These are phyloP conservation scores for Ambrosia trifida DNA, from an alignment of 129 eudicot species.

Conservation along the genomic window DNA sequence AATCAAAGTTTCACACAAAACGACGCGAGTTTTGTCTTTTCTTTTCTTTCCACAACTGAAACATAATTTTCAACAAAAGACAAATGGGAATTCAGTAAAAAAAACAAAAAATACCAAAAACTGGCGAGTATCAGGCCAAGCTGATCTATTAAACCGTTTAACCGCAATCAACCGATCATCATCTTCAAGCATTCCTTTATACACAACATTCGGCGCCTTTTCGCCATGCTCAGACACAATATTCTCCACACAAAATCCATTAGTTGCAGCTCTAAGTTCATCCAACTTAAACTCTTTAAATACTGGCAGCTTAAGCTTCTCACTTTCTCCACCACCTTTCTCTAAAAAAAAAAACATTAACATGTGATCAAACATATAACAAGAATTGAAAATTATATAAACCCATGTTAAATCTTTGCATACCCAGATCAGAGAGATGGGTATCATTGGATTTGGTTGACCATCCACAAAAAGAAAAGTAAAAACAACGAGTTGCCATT, in stretches of 20 bases:
- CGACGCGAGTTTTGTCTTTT: too few species aligned
- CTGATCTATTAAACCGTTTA: slow-evolving; percentile 81
- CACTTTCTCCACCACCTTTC: slow-evolving; percentile 45
- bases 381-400: slow-evolving; percentile 4
- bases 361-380: background rate
- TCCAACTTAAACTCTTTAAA: slow-evolving; percentile 64
- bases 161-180: slow-evolving; percentile 79
- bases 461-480: slow-evolving; percentile 61
- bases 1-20: too few species aligned
- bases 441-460: slow-evolving; percentile 47
- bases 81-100: background rate
- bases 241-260: slow-evolving; percentile 70
- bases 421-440: slow-evolving; percentile 65
- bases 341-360: slow-evolving; percentile 22
- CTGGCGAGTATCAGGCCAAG: slow-evolving; percentile 97
- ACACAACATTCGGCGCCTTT: slow-evolving; percentile 94
- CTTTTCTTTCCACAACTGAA: too few species aligned
- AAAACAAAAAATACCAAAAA: slow-evolving; percentile 51
- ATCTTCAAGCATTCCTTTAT: slow-evolving; percentile 67
- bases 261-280: slow-evolving; percentile 64
- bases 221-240: slow-evolving; percentile 92
- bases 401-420: background rate
- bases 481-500: slow-evolving; percentile 74
- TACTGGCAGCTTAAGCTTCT: slow-evolving; percentile 42
- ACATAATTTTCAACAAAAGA: background rate